phyloP scores from a whole-genome alignment of 768 basidiomycete genomes.

The Tricholoma bakamatsutake region DNA sequence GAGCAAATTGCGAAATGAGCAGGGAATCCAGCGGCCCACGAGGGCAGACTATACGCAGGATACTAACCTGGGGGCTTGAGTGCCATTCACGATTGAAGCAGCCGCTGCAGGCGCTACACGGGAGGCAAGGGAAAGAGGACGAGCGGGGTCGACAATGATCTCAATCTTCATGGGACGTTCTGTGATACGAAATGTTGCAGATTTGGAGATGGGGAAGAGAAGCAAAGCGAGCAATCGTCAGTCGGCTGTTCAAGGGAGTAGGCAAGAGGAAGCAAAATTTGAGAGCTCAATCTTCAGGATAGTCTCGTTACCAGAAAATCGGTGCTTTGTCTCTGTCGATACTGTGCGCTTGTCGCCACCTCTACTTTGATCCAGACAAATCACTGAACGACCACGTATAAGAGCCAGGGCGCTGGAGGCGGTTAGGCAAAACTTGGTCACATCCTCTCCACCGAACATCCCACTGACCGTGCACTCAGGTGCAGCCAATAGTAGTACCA shows the following conservation, averaged over 20 bases:
- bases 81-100: slow-evolving; percentile 22
- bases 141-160: slow-evolving; percentile 86
- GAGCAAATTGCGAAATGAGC: slow-evolving; percentile 5
- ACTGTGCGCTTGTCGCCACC: slow-evolving; percentile 4
- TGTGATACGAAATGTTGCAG: slow-evolving; percentile 37
- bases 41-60: slow-evolving; percentile 1
- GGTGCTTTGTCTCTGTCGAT: slow-evolving; percentile 36
- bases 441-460: slow-evolving; percentile 14
- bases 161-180: slow-evolving; percentile 99
- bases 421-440: slow-evolving; percentile 20
- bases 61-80: slow-evolving; percentile 25
- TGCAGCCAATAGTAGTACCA: slow-evolving; percentile 13
- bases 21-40: slow-evolving; percentile 1
- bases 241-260: slow-evolving; percentile 39
- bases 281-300: slow-evolving; percentile 28
- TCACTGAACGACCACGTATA: neutral
- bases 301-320: slow-evolving; percentile 33
- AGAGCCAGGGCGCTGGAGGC: slow-evolving; percentile 20
- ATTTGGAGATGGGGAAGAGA: slow-evolving; percentile 25
- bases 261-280: slow-evolving; percentile 33
- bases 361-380: slow-evolving; percentile 11
- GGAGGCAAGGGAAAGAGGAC: slow-evolving; percentile 64
- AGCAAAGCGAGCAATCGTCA: slow-evolving; percentile 41
- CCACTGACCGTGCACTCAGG: slow-evolving; percentile 12
- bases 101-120: slow-evolving; percentile 75